phyloP scores from a whole-genome alignment of 257 asterid species.

The Nicotiana noctiflora region DNA sequence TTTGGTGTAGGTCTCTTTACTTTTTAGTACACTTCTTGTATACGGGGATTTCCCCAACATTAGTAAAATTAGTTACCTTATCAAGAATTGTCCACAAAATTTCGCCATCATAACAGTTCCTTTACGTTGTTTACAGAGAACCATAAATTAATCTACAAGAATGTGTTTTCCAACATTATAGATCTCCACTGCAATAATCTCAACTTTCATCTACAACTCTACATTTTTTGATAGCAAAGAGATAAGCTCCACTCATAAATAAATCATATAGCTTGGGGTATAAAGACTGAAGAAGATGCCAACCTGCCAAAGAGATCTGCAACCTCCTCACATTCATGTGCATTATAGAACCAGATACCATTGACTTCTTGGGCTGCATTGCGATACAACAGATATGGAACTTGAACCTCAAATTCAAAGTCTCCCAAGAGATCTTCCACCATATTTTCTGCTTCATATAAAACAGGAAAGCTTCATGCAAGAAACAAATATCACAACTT shows the following conservation, averaged over 20 bases:
- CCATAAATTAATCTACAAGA: not conserved
- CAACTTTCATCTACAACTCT: not conserved
- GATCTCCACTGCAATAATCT: not conserved
- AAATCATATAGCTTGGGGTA: not conserved
- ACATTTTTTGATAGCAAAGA: not conserved
- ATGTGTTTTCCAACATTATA: not conserved
- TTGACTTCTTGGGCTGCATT: conserved; percentile 73
- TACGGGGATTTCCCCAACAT: not conserved
- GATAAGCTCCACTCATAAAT: not conserved
- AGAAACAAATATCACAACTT: too few relatives aligned
- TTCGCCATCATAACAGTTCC: not conserved
- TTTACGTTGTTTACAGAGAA: not conserved
- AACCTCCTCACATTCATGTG: conserved; percentile 63
- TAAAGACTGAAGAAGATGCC: conserved; percentile 6
- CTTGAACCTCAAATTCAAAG: conserved; percentile 74
- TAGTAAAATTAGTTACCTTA: not conserved
- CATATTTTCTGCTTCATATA: conserved; percentile 48
- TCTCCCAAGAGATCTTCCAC: conserved; percentile 77
- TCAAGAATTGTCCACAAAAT: not conserved
- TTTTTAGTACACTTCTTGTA: not conserved
- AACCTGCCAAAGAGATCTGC: conserved; percentile 71
- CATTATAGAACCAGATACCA: conserved; percentile 85
- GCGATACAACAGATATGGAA: conserved; percentile 68
- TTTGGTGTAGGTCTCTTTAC: not conserved
- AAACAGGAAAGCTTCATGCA: conserved; percentile 10